Evolutionary conservation across 202 grass and related monocot genomes (phyloP).

Genomic region (Panicum hallii): DNA sequence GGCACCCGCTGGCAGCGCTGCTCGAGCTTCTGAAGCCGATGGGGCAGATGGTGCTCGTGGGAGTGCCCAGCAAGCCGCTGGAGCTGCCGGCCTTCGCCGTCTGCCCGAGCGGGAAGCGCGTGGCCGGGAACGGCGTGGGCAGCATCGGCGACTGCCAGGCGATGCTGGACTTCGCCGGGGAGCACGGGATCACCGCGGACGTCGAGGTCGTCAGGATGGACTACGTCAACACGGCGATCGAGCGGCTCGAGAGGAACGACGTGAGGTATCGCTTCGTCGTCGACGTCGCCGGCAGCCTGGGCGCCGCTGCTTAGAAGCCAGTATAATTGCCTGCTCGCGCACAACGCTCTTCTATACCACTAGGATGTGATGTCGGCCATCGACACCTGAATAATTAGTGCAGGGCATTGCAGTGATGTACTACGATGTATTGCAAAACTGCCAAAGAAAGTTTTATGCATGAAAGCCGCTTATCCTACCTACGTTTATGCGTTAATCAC

Average conservation of each 20-base stretch:
- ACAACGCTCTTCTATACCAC: no score
- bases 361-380: no score
- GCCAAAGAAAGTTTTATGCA: no score
- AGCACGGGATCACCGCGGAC: conserved; percentile 55
- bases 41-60: conserved; percentile 40
- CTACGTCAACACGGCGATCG: conserved; percentile 47
- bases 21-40: conserved; percentile 27
- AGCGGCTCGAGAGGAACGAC: conserved; percentile 52
- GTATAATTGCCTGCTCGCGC: no score
- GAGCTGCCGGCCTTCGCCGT: conserved; percentile 47
- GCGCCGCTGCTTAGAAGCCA: background rate
- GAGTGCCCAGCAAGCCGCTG: background rate
- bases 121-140: conserved; percentile 38
- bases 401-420: no score
- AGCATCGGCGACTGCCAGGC: conserved; percentile 45
- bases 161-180: conserved; percentile 53
- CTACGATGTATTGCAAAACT: no score
- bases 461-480: no score
- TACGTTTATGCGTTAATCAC: no score
- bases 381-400: no score
- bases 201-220: conserved; percentile 60
- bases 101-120: conserved; percentile 27
- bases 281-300: conserved; percentile 44
- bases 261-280: conserved; percentile 54
- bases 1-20: conserved; percentile 29